phyloP scores from a whole-genome alignment of 2,329 filamentous ascomycete genomes.

The Diaporthe batatas region DNA sequence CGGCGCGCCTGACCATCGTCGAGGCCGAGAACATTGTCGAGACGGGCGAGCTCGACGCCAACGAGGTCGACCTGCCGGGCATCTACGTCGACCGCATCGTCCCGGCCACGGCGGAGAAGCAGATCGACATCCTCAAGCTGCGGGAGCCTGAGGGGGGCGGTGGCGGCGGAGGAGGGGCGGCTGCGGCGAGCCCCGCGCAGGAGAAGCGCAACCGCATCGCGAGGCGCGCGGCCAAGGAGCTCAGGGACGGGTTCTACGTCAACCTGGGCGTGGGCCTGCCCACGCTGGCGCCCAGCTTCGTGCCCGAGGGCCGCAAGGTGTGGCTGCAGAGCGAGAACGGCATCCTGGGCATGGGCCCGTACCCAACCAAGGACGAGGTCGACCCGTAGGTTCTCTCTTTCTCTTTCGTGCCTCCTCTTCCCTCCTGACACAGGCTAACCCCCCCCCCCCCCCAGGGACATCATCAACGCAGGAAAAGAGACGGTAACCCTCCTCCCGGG shows the following conservation, averaged over 20 bases:
- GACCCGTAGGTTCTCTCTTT: constrained; percentile 64
- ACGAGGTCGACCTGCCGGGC: constrained; percentile 82
- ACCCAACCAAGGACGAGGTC: constrained; percentile 78
- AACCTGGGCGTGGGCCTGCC: constrained; percentile 86
- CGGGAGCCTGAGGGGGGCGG: constrained; percentile 58
- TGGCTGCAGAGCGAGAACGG: constrained; percentile 92
- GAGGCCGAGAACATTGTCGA: constrained; percentile 89
- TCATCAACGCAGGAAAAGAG: constrained; percentile 90
- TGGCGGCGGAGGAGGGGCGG: constrained; percentile 51
- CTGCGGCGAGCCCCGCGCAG: constrained; percentile 59
- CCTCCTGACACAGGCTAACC: no score
- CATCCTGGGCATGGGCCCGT: constrained; percentile 85
- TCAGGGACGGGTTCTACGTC: constrained; percentile 84
- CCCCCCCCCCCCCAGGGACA: constrained; percentile 66
- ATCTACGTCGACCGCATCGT: constrained; percentile 88
- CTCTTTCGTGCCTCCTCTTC: no score
- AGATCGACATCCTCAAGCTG: constrained; percentile 77
- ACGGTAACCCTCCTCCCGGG: constrained; percentile 85
- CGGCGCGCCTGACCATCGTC: constrained; percentile 81
- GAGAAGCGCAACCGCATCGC: constrained; percentile 79
- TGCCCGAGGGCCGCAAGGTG: constrained; percentile 77
- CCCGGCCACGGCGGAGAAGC: constrained; percentile 77
- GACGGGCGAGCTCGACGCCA: constrained; percentile 77
- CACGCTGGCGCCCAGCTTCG: constrained; percentile 83
- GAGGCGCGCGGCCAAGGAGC: constrained; percentile 80